Evolutionary conservation across 2,329 filamentous ascomycete species (phyloP).

Genomic region (Emydomyces testavorans): DNA sequence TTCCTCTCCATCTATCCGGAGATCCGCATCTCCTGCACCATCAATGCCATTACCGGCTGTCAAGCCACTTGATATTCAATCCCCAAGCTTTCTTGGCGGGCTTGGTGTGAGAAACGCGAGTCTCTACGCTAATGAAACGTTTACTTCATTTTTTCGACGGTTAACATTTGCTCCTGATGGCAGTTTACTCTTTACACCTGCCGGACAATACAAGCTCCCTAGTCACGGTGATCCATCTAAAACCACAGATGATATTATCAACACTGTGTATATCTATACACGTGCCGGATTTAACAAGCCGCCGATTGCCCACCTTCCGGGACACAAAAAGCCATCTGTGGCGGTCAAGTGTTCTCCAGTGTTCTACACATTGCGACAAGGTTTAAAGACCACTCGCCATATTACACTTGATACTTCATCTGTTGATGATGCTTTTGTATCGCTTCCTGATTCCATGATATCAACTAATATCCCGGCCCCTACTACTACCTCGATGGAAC

Average conservation of each 20-base stretch:
- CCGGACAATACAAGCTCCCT: constrained; percentile 84
- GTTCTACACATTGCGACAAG: constrained; percentile 68
- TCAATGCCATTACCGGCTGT: constrained; percentile 90
- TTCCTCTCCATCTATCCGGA: constrained; percentile 61
- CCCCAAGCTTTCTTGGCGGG: constrained; percentile 53
- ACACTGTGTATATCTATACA: constrained; percentile 97
- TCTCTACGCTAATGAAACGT: constrained; percentile 90
- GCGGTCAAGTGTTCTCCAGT: constrained; percentile 89
- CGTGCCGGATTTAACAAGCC: constrained; percentile 93
- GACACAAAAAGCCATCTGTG: constrained; percentile 95
- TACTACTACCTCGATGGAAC: constrained; percentile 60
- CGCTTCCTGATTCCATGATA: constrained; percentile 69
- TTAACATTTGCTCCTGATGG: constrained; percentile 93
- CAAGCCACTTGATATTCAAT: constrained; percentile 84
- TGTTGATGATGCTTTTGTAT: constrained; percentile 67
- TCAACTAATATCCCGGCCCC: constrained; percentile 41
- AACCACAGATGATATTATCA: constrained; percentile 72
- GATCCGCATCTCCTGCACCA: constrained; percentile 85
- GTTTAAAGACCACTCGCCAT: constrained; percentile 59
- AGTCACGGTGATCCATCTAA: constrained; percentile 59
- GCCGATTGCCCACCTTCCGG: constrained; percentile 84
- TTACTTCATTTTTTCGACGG: constrained; percentile 92
- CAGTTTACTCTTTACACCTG: constrained; percentile 83
- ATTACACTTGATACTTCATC: constrained; percentile 94
- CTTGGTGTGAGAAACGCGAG: constrained; percentile 69